These are phyloP conservation scores for Blastobotrys persicus DNA, from an alignment of 1,139 yeast species.

Conservation along the genomic window DNA sequence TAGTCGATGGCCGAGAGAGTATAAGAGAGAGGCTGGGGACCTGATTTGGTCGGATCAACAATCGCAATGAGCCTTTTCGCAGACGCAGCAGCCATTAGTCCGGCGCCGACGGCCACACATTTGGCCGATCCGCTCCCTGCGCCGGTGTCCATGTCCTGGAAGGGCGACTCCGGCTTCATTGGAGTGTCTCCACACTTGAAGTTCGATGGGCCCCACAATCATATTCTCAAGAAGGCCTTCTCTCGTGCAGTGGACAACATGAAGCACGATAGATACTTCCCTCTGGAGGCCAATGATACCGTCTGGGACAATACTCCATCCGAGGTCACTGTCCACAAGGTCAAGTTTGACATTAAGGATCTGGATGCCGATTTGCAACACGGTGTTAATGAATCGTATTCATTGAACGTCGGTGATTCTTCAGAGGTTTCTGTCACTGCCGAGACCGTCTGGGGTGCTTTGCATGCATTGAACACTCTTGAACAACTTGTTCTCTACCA, in stretches of 20 bases:
- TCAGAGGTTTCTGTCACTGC: constrained; percentile 32
- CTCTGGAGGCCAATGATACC: constrained; percentile 2
- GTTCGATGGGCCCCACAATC: constrained; percentile 10
- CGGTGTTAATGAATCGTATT: constrained; percentile 46
- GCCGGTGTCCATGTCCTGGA: constrained; percentile 1
- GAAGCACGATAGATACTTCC: constrained; percentile 8
- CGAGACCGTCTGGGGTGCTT: constrained; percentile 47
- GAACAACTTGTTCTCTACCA: constrained; percentile 44
- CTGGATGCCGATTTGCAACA: constrained; percentile 39
- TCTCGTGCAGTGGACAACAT: constrained; percentile 9
- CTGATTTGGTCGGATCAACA: not conserved
- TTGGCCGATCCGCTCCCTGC: constrained; percentile 5
- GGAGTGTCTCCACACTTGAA: constrained; percentile 3
- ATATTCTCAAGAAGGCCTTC: constrained; percentile 11
- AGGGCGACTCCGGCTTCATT: constrained; percentile 1
- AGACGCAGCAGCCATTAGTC: not conserved
- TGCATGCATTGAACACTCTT: constrained; percentile 46
- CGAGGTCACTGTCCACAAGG: not conserved
- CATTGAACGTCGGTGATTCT: constrained; percentile 31
- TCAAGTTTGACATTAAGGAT: constrained; percentile 22
- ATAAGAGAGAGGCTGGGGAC: not conserved
- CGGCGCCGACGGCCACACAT: not conserved
- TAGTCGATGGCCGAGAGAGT: not conserved
- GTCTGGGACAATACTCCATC: constrained; percentile 13
- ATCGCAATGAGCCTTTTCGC: not conserved